Base-by-base conservation (phyloP, 108 stramenopile genomes). In the Cyclotella baltica region DNA sequence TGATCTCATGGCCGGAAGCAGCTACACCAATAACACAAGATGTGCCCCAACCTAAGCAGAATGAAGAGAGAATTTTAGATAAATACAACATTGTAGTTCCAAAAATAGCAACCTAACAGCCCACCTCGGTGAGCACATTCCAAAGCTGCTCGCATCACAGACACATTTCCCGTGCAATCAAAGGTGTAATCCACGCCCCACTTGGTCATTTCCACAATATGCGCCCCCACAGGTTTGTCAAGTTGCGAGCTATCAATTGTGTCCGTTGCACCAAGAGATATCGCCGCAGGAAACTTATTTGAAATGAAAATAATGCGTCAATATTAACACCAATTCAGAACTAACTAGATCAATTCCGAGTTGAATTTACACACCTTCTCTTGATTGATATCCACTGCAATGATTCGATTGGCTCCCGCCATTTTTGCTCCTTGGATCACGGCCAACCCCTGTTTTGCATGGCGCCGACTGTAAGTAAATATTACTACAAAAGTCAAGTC, bases 101-200 rank as follows among this genome's bases (percentile, higher is more conserved):
- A 55, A 55, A 25, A 55, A 55, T 10, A 15, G 19, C 16, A n/a
- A 6, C 13, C 19, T 23, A n/a, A n/a, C n/a, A n/a, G n/a, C n/a
- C 13, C 23, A 62, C 71, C 95, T 16, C 89, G 84, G 78, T 98
- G 96, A 46, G 89, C 80, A 56, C 90, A 89, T 84, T 98, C 97
- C 22, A 98, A 72, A 3, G 96, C 95, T 15, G 97, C 85, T 48
- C 98, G 89, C 99, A 99, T 99, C 18, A 98, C 96, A 31, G 86
- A 64, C 0, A 87, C 87, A 73, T 94, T 98, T 9, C 99, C 99
- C 38, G 97, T 98, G 79, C 96, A 96, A 74, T 99, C 99, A 80
- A 98, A 99, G n/a, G 96, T 82, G 78, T 97, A 99, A 80, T 98
- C 98, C 33, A 97, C 98, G 20, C 98, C 98, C 96, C 97, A 96